Evolutionary conservation across 2,329 filamentous ascomycete genomes (phyloP).

Genomic region (Decorospora gaudefroyi): DNA sequence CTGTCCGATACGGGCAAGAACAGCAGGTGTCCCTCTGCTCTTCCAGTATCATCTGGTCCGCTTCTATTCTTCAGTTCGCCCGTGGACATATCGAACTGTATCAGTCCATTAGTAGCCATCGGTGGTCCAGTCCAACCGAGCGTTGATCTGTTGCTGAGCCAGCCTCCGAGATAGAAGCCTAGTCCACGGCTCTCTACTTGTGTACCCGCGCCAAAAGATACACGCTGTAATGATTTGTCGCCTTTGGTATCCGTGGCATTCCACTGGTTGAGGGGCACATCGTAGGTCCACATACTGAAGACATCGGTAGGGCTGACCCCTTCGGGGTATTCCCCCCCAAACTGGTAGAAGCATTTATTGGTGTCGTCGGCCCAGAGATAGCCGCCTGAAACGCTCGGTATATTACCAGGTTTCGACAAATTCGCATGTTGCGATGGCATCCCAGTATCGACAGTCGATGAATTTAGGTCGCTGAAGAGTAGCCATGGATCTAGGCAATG

Average conservation of each 20-base stretch:
- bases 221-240: slow-evolving; percentile 49
- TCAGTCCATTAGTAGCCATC: slow-evolving; percentile 57
- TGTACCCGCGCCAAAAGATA: slow-evolving; percentile 63
- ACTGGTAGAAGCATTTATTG: slow-evolving; percentile 67
- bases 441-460: slow-evolving; percentile 42
- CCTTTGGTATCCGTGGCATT: slow-evolving; percentile 51
- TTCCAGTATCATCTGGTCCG: slow-evolving; percentile 57
- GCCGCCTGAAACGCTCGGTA: slow-evolving; percentile 58
- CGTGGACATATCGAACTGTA: slow-evolving; percentile 61
- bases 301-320: slow-evolving; percentile 49
- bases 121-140: slow-evolving; percentile 57
- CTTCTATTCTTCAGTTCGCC: slow-evolving; percentile 59
- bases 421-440: slow-evolving; percentile 62
- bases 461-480: slow-evolving; percentile 61
- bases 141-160: slow-evolving; percentile 60
- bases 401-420: slow-evolving; percentile 61
- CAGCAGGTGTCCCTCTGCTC: slow-evolving; percentile 64
- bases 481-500: slow-evolving; percentile 56
- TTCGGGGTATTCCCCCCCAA: slow-evolving; percentile 60
- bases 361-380: slow-evolving; percentile 64
- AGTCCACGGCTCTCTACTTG: slow-evolving; percentile 59
- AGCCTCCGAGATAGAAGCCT: slow-evolving; percentile 67
- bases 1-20: slow-evolving; percentile 64
- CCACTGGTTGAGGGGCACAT: slow-evolving; percentile 62
- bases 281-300: slow-evolving; percentile 62